These are phyloP conservation scores for Verbascum thapsus DNA, from an alignment of 257 asterid species.

Conservation along the genomic window DNA sequence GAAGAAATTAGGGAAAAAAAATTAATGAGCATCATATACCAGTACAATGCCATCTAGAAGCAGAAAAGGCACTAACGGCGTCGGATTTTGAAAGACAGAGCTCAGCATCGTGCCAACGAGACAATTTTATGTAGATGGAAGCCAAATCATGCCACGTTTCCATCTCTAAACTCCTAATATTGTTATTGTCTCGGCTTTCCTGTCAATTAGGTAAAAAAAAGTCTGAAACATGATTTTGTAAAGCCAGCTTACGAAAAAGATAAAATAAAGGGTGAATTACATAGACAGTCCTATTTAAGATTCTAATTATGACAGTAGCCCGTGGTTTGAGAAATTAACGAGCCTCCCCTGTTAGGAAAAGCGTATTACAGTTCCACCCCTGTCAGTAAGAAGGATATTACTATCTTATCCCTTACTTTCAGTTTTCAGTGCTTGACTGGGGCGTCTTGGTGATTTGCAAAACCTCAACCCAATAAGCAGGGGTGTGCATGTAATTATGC, in stretches of 20 bases:
- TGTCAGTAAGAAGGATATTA: too few relatives aligned
- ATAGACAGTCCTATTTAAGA: too few relatives aligned
- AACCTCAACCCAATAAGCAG: too few relatives aligned
- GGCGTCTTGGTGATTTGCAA: too few relatives aligned
- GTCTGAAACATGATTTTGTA: constrained; percentile 17
- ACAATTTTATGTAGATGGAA: constrained; percentile 66
- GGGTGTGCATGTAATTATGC: too few relatives aligned
- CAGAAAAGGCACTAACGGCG: constrained; percentile 54
- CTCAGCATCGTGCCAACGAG: constrained; percentile 84
- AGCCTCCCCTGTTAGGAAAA: too few relatives aligned
- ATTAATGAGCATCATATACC: constrained; percentile 47
- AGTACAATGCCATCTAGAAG: constrained; percentile 68
- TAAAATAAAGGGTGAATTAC: neutral
- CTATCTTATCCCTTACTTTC: too few relatives aligned
- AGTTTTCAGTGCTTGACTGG: too few relatives aligned
- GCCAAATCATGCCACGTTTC: constrained; percentile 91
- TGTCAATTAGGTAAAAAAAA: constrained; percentile 35
- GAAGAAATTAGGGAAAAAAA: neutral
- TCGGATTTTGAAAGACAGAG: constrained; percentile 69
- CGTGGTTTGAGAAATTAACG: too few relatives aligned
- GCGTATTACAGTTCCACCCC: too few relatives aligned
- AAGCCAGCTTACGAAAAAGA: constrained; percentile 1
- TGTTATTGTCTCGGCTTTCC: constrained; percentile 44
- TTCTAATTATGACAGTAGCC: too few relatives aligned
- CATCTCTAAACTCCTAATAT: constrained; percentile 52